Conservation (phyloP, 1,284 basidiomycete species). For the Agaricales sp. region DNA sequence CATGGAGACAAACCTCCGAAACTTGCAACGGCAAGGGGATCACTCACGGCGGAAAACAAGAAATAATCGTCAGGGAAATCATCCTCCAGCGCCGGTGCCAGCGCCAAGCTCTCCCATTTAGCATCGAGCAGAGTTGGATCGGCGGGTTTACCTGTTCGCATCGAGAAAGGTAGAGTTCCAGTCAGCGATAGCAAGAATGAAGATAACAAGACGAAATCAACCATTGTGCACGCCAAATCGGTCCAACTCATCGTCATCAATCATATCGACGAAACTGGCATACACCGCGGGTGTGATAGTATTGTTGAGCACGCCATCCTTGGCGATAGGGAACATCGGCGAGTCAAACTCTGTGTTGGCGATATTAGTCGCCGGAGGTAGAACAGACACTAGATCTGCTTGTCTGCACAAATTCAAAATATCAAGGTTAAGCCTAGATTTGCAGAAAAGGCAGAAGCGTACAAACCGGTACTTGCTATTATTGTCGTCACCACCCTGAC, state of each 20-base stretch:
- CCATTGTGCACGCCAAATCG: constrained; percentile 57
- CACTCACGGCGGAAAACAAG: constrained; percentile 42
- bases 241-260: constrained; percentile 40
- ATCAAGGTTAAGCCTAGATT: too few relatives aligned
- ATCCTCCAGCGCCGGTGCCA: constrained; percentile 43
- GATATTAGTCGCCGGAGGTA: constrained; percentile 46
- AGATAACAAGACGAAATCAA: constrained; percentile 10
- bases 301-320: constrained; percentile 35
- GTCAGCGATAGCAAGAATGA: background rate
- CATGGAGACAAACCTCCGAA: background rate
- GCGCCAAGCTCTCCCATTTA: constrained; percentile 61
- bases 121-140: constrained; percentile 49
- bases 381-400: constrained; percentile 49
- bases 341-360: constrained; percentile 44
- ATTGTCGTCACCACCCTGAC: constrained; percentile 40
- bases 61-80: constrained; percentile 54
- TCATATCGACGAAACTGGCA: constrained; percentile 43
- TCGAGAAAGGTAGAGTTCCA: background rate
- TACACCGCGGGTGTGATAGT: constrained; percentile 46
- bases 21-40: background rate
- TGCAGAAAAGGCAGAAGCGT: background rate
- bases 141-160: constrained; percentile 14
- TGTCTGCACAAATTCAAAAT: constrained; percentile 22
- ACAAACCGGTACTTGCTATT: constrained; percentile 48
- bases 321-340: constrained; percentile 41